phyloP scores from a whole-genome alignment of 2,329 filamentous ascomycete genomes.

The Cordyceps sp. region DNA sequence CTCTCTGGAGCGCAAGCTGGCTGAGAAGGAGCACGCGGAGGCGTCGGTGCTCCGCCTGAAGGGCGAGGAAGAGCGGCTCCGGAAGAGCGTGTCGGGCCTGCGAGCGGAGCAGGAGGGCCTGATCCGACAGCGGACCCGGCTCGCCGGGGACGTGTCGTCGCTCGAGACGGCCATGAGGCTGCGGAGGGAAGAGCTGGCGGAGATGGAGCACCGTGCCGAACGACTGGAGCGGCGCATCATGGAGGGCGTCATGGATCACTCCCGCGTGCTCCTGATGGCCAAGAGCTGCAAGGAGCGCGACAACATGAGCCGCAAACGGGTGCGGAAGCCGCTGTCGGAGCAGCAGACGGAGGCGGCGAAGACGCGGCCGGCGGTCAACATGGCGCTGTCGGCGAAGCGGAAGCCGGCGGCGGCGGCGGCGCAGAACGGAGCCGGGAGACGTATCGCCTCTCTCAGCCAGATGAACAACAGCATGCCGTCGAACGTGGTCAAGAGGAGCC shows the following conservation, averaged over 20 bases:
- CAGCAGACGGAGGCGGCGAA: constrained; percentile 9
- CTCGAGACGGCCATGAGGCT: constrained; percentile 81
- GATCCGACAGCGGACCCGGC: constrained; percentile 57
- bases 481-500: constrained; percentile 55
- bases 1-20: constrained; percentile 60
- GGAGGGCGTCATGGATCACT: constrained; percentile 92
- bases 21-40: constrained; percentile 46
- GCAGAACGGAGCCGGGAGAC: constrained; percentile 43
- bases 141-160: constrained; percentile 75
- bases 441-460: constrained; percentile 82
- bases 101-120: constrained; percentile 60
- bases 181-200: constrained; percentile 74
- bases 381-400: constrained; percentile 36
- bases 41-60: constrained; percentile 32
- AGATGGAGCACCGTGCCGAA: constrained; percentile 83
- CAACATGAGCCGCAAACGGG: constrained; percentile 41
- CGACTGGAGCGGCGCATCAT: constrained; percentile 80
- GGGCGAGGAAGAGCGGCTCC: constrained; percentile 36
- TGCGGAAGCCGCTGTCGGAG: constrained; percentile 21
- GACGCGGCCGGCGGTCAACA: constrained; percentile 24
- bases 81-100: constrained; percentile 38
- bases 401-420: constrained; percentile 26
- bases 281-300: constrained; percentile 39
- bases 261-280: constrained; percentile 70
- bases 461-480: constrained; percentile 59